Evolutionary conservation across 306 rosid genomes (phyloP), one percentile per base, ranked within the genome.

Genomic region (Quillaja saponaria): DNA sequence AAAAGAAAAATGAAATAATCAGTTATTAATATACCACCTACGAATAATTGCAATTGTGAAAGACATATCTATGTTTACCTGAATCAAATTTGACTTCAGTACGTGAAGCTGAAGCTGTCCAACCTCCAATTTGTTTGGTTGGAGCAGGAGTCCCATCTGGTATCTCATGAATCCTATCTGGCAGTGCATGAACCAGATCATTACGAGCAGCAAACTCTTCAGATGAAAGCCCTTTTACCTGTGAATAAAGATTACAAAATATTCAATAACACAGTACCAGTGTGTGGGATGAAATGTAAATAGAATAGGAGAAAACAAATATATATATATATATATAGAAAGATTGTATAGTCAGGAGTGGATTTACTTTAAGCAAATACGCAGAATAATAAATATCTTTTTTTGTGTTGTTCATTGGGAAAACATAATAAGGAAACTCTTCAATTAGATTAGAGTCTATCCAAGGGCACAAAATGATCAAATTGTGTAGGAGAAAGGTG

Each of bases 201-300:
- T 94, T 94, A 20, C 99, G 95, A 45, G 97, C 92, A 48, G 91
- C 88, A 81, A 94, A 82, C 81, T 94, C 99, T 77, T 87, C 95
- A 0, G 91, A 67, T 8, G 94, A 83, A 72, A 92, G 90, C 58
- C 99, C 96, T 46, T 87, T 89, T 15, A 86, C 94, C 99, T 92
- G 84, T 46, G 25, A 47, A 59, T 55, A 56, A 34, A 17, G 12
- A 16, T 8, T 33, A 58, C 39, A 21, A 48, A 34, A 54, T 18
- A 45, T 46, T 34, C 64, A 69, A 53, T 28, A 11, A 19, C 31
- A 25, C 4, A 25, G 31, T 2, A 25, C 31, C 31, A 1, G 31
- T 25, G 2, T 25, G 31, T 25, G 31, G 4, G 4, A 25, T 25
- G 4, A 4, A 1, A 25, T 2, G 31, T 25, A 25, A 25, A 1